Base-by-base conservation (phyloP, 2,329 filamentous ascomycete species). In the Fusarium irregulare region DNA sequence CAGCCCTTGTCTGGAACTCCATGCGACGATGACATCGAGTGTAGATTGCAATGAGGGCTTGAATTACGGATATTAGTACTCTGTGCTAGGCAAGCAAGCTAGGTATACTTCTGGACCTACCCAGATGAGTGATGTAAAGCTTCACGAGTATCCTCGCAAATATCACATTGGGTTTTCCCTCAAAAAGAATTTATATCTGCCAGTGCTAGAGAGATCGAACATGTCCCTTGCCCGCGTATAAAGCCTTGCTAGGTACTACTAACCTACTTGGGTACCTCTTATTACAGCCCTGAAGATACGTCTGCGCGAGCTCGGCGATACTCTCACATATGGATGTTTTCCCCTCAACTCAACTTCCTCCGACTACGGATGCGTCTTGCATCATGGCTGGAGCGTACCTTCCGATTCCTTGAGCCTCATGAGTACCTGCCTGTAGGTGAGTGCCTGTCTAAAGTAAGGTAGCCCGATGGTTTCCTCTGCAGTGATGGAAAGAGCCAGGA, bases 351-450 rank as follows among this genome's bases (percentile, higher is more conserved):
- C 41, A 48, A 57, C 18, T 21, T 37, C 55, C 63, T 70, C 68
- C 68, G 68, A 70, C 32, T 57, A 18, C 68, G 68, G 68, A 70
- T 64, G 67, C 59, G 40, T 49, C 46, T 55, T 49, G 44, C 42
- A 54, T 34, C 45, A 40, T 61, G 34, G 53, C 37, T 28, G 56
- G 34, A 59, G 56, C 51, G 45, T 60, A 44, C 54, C 53, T 68
- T 50, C 47, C 67, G 18, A 63, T 60, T 25, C 14, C 37, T 23
- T 45, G 48, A 64, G 49, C 49, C 49, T 51, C 49, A 28, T 41
- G 34, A 28, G 23, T 27, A 42, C 34, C 32, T 51, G 18, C 46
- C 28, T 41, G 21, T n/a, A 37, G 34, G 34, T 37, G 11, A 37
- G 18, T 37, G 18, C 34, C 18, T 37, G 34, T 37, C 34, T 37